Conservation (phyloP, 2,329 filamentous ascomycete species). For the Colletotrichum endophyticum region DNA sequence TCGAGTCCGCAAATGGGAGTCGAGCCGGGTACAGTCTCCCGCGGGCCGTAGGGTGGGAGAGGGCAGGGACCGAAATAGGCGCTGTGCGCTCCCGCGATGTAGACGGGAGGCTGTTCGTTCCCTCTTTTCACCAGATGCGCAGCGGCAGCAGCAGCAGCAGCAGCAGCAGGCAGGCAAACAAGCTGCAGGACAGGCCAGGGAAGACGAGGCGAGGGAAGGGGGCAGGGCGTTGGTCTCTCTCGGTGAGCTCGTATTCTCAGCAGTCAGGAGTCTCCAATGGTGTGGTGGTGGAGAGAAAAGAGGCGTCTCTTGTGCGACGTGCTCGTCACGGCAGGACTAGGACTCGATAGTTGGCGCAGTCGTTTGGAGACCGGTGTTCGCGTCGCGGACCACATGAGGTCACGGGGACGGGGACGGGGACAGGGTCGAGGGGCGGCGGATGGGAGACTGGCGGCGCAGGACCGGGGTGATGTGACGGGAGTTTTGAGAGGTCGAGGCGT, state of each 20-base stretch:
- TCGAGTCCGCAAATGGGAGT: slow-evolving; percentile 2
- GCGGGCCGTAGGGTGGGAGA: not conserved
- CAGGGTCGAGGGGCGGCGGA: slow-evolving; percentile 4
- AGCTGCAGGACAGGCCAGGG: not conserved
- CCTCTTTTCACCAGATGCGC: slow-evolving; percentile 7
- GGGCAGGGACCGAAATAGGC: not conserved
- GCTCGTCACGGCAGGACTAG: slow-evolving; percentile 17
- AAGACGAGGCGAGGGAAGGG: not conserved
- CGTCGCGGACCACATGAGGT: slow-evolving; percentile 23
- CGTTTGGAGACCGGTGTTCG: slow-evolving; percentile 21
- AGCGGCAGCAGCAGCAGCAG: not conserved
- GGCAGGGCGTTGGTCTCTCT: not conserved
- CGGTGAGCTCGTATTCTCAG: slow-evolving; percentile 37
- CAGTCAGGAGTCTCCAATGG: slow-evolving; percentile 34
- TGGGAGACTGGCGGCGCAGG: slow-evolving; percentile 5
- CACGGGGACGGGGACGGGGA: slow-evolving; percentile 10
- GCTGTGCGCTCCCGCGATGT: slow-evolving; percentile 9
- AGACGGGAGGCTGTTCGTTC: not conserved
- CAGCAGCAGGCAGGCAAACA: not conserved
- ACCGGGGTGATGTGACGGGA: slow-evolving; percentile 16
- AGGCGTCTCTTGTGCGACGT: slow-evolving; percentile 37
- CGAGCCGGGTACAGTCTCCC: not conserved
- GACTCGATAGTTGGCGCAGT: slow-evolving; percentile 23
- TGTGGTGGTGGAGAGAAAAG: slow-evolving; percentile 31
- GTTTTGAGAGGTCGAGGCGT: slow-evolving; percentile 16